These are phyloP conservation scores for Speleostelium caveatum DNA, from an alignment of 78 protist genomes.

Conservation along the genomic window DNA sequence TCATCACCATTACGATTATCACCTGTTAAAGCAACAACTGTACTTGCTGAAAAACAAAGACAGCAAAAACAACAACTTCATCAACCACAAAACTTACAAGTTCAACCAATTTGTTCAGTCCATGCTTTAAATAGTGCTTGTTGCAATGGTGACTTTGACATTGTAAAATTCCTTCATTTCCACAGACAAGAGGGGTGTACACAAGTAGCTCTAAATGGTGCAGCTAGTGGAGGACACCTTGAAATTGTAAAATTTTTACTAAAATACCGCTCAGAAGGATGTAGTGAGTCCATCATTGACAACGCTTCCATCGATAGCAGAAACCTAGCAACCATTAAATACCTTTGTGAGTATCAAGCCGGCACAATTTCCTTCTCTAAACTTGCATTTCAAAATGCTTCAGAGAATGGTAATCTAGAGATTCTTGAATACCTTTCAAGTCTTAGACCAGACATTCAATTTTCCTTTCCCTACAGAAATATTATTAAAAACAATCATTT, in stretches of 20 bases:
- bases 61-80: too few relatives aligned
- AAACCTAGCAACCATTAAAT: neutral
- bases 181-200: neutral
- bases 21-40: too few relatives aligned
- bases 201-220: neutral
- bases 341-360: neutral
- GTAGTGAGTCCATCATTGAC: neutral
- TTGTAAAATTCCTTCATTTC: neutral
- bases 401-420: neutral
- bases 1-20: too few relatives aligned
- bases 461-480: neutral
- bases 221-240: neutral
- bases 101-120: too few relatives aligned
- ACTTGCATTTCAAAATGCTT: neutral
- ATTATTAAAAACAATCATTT: neutral
- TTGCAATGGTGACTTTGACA: conserved; percentile 1
- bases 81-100: too few relatives aligned
- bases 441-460: neutral
- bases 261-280: neutral
- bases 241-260: neutral
- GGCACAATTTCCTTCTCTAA: neutral
- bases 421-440: neutral
- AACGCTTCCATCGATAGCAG: neutral
- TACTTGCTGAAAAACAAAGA: too few relatives aligned
- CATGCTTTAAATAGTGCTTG: conserved; percentile 1